Conservation (phyloP, 441 rosid genomes). For the Populus hybrid region DNA sequence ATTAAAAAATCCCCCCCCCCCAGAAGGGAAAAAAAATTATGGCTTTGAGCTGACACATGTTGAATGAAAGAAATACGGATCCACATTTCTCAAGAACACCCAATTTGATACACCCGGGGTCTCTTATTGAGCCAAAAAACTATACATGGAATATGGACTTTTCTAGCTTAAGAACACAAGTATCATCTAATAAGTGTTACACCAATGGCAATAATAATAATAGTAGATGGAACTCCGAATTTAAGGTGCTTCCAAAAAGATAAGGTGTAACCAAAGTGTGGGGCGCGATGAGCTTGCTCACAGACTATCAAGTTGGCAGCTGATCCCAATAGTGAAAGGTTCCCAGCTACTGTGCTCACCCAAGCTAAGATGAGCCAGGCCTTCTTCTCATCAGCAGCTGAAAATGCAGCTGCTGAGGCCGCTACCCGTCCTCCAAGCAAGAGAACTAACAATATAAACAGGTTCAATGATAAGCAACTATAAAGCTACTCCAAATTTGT, state of each 20-base stretch:
- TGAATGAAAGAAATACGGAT: neutral
- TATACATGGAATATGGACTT: neutral
- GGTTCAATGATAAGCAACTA: neutral
- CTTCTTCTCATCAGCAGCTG: slow-evolving; percentile 54
- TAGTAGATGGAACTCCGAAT: slow-evolving; percentile 71
- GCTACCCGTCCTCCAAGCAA: slow-evolving; percentile 68
- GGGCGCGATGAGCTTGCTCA: slow-evolving; percentile 74
- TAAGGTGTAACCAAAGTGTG: slow-evolving; percentile 45
- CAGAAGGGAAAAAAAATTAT: no score
- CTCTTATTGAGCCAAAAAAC: neutral
- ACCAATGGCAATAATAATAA: slow-evolving; percentile 58
- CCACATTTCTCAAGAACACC: neutral
- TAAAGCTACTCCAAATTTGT: neutral
- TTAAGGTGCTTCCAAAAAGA: slow-evolving; percentile 69
- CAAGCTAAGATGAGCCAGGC: slow-evolving; percentile 81
- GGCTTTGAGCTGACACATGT: neutral
- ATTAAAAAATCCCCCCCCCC: no score
- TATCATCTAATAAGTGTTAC: slow-evolving; percentile 46
- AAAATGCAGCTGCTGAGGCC: slow-evolving; percentile 54
- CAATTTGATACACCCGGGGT: neutral
- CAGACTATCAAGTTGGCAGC: slow-evolving; percentile 88
- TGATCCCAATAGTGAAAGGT: slow-evolving; percentile 68
- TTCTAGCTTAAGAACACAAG: neutral
- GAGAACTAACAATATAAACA: slow-evolving; percentile 38
- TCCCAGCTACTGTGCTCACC: slow-evolving; percentile 82